Evolutionary conservation across 768 basidiomycete genomes (phyloP).

Genomic region (Lactarius akahatsu): DNA sequence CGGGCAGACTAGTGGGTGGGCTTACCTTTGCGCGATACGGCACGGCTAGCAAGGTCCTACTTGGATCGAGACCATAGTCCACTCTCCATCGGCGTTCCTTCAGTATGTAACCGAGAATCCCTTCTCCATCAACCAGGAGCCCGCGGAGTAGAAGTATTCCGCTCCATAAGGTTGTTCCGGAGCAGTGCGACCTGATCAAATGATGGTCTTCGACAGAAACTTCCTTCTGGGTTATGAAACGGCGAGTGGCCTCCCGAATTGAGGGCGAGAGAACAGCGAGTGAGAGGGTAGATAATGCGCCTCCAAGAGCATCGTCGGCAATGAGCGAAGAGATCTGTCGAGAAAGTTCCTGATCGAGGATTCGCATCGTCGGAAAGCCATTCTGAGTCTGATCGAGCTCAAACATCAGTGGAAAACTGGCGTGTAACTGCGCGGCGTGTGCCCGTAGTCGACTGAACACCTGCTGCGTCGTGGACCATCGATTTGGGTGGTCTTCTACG

Average conservation of each 20-base stretch:
- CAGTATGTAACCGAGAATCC: slow-evolving; percentile 42
- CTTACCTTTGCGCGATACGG: slow-evolving; percentile 47
- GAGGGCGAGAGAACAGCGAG: slow-evolving; percentile 1
- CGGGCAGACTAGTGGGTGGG: too few relatives aligned
- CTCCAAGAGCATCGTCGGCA: slow-evolving; percentile 3
- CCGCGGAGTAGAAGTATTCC: slow-evolving; percentile 47
- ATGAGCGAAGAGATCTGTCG: slow-evolving; percentile 2
- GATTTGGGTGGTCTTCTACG: slow-evolving; percentile 42
- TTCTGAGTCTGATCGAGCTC: not conserved
- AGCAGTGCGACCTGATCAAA: not conserved
- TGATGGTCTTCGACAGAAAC: not conserved
- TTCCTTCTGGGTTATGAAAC: slow-evolving; percentile 1
- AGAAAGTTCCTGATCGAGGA: not conserved
- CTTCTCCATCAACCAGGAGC: slow-evolving; percentile 38
- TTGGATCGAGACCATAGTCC: slow-evolving; percentile 48
- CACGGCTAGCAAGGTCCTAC: slow-evolving; percentile 48
- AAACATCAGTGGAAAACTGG: not conserved
- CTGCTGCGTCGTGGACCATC: slow-evolving; percentile 45
- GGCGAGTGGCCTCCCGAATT: slow-evolving; percentile 4
- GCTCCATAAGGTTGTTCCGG: slow-evolving; percentile 34
- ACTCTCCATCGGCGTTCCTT: slow-evolving; percentile 48
- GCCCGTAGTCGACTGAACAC: slow-evolving; percentile 38
- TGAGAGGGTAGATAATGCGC: not conserved
- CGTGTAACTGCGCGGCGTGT: slow-evolving; percentile 10
- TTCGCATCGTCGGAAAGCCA: slow-evolving; percentile 15